Base-by-base conservation (phyloP, 2,329 filamentous ascomycete species). In the Rhexocercosporidium sp. region DNA sequence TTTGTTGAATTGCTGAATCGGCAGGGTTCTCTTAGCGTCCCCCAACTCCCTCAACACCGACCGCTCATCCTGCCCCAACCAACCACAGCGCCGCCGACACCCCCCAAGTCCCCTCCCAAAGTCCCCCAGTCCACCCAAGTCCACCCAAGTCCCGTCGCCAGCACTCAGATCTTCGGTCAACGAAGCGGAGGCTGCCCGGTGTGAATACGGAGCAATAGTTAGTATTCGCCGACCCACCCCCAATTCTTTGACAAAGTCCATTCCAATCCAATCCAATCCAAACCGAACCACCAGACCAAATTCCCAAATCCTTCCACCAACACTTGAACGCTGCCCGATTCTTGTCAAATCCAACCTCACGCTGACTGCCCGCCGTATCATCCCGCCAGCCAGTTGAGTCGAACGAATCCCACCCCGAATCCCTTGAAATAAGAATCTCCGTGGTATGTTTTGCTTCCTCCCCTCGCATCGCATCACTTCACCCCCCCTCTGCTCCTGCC, bases 401-500 rank as follows among this genome's bases (percentile, higher is more conserved):
- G 29, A 37, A n/a, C 53, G 46, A 22, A 31, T 39, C 46, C 49
- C 61, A 31, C 47, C 46, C 49, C 61, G 66, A 64, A 29, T 37
- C 61, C 37, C 46, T 57, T 54, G 41, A 61, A 53, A 64, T 37
- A 62, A 66, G 49, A 64, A 56, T 56, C 39, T 34, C 39, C 51
- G 22, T 65, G 61, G 67, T 69, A 69, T 53, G 67, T 69, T 46
- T 53, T 51, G 46, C 18, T 41, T 37, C 49, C 22, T 29, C 25
- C 41, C 47, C 60, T 62, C 59, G 39, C 65, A 63, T 59, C 34
- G 51, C 65, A 49, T 63, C 59, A 41, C 44, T 51, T 14, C 34
- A 14, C 31, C 51, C 59, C 54, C 60, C 49, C 44, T 34, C 31
- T 22, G 22, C 66, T 53, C 47, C 61, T 31, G 27, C 57, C 12